Evolutionary conservation across 805 yeast genomes (phyloP).

Genomic region (Yarrowia sp.): DNA sequence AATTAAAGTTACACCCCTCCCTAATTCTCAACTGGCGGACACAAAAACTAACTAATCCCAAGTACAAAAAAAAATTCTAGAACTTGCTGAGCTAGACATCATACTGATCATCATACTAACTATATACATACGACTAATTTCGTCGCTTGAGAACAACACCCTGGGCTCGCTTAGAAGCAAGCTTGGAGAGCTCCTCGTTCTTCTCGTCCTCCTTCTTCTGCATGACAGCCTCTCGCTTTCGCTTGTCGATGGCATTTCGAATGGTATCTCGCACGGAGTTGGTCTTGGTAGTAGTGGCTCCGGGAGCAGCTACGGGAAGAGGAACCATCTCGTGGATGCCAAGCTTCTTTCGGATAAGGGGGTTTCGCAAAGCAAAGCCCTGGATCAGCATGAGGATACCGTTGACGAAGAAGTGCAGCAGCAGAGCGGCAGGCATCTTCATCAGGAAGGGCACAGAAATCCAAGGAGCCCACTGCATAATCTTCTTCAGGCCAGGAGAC

Average conservation of each 20-base stretch:
- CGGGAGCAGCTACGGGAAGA: slow-evolving; percentile 51
- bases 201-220: slow-evolving; percentile 31
- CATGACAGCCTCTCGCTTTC: slow-evolving; percentile 31
- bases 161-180: slow-evolving; percentile 21
- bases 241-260: slow-evolving; percentile 32
- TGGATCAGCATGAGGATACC: slow-evolving; percentile 73
- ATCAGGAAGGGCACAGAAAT: slow-evolving; percentile 84
- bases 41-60: too few relatives aligned
- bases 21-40: too few relatives aligned
- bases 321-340: slow-evolving; percentile 55
- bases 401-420: slow-evolving; percentile 80
- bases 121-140: slow-evolving; percentile 19
- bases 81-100: too few relatives aligned
- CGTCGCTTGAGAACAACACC: slow-evolving; percentile 25
- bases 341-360: slow-evolving; percentile 47
- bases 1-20: too few relatives aligned
- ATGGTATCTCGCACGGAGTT: slow-evolving; percentile 33
- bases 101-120: background rate
- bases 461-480: slow-evolving; percentile 71
- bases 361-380: slow-evolving; percentile 59
- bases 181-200: slow-evolving; percentile 35
- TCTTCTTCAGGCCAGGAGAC: slow-evolving; percentile 61
- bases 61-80: too few relatives aligned
- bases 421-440: slow-evolving; percentile 79
- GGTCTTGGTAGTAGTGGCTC: slow-evolving; percentile 34